Percentiles rank a stretch among this genome's conserved stretches.
Conservation (phyloP, 345 rosid genomes). For the Eucalyptus victrix region DNA sequence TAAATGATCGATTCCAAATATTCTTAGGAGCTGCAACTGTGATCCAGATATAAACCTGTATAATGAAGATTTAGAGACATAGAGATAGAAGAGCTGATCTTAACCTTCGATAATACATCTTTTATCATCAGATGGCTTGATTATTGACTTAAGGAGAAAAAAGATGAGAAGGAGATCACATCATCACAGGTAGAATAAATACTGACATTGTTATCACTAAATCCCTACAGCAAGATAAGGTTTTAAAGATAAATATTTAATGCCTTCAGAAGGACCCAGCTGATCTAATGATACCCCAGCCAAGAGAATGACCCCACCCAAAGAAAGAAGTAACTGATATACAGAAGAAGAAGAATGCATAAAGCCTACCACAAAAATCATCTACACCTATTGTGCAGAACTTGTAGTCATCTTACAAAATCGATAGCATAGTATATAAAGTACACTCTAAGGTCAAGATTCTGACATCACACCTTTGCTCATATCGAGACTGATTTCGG, state of each 20-base stretch:
- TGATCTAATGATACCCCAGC: not conserved
- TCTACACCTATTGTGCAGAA: not conserved
- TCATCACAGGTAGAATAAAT: not conserved
- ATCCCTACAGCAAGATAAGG: not conserved
- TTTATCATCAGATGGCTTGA: not conserved
- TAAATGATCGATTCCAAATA: not conserved
- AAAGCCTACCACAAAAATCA: not conserved
- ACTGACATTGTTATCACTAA: not conserved
- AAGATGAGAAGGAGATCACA: not conserved
- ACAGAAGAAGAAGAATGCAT: not conserved
- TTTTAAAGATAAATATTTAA: not conserved
- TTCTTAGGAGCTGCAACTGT: not conserved
- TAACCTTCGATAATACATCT: not conserved
- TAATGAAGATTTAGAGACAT: not conserved
- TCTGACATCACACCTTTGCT: slow-evolving; percentile 16
- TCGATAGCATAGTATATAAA: not conserved
- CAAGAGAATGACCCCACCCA: not conserved
- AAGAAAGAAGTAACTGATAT: not conserved
- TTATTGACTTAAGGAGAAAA: not conserved
- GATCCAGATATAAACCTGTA: not conserved
- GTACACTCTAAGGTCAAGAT: not conserved
- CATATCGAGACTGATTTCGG: slow-evolving; percentile 41
- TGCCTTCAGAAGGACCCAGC: not conserved
- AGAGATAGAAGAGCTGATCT: not conserved
- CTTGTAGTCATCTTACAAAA: not conserved